Evolutionary conservation across 768 basidiomycete species (phyloP), one percentile per base, ranked within the genome.

Genomic region (Lactifluus echinatus): DNA sequence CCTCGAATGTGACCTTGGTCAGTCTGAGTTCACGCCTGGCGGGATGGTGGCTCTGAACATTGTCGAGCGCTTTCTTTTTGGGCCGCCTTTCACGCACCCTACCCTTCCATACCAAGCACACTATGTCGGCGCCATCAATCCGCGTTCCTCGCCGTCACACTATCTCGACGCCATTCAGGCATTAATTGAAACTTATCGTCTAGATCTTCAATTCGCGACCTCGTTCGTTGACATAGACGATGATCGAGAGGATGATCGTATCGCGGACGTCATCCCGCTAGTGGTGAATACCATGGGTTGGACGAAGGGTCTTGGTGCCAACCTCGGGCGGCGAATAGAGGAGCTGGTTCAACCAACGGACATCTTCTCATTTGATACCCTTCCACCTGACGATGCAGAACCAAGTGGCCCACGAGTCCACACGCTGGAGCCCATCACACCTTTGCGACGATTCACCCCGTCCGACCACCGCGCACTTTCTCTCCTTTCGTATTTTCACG

Each of bases 251-350:
- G 73, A 75, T 44, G 60, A 61, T 29, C 75, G 79, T 40, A 76
- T 86, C 23, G 64, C 67, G 6, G 82, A 86, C 48, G 59, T 71
- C 26, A 80, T 93, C 4, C 95, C 95, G 0, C 79, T 97, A 17
- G 81, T 97, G 15, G 80, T 98, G 51, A 99, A 98, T 68, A 97
- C 90, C 0, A 94, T 95, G 83, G 95, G 95, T 2, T 99, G 95
- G 95, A 80, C 80, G 5, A 97, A 94, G 68, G 95, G 95, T 7
- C 80, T 96, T 2, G 95, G 95, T 3, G 85, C 82, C 15, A 89
- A 95, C 64, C 72, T 98, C 11, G 79, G 82, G 2, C 68, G 67
- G 14, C 79, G 79, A 60, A 85, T 99, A 47, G 85, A 93, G 63
- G 78, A 78, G 10, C 71, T 83, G 33, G 71, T 82, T 4, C 74